These are phyloP conservation scores for Botrytis tulipae DNA, from an alignment of 2,329 filamentous ascomycete genomes.

Conservation along the genomic window DNA sequence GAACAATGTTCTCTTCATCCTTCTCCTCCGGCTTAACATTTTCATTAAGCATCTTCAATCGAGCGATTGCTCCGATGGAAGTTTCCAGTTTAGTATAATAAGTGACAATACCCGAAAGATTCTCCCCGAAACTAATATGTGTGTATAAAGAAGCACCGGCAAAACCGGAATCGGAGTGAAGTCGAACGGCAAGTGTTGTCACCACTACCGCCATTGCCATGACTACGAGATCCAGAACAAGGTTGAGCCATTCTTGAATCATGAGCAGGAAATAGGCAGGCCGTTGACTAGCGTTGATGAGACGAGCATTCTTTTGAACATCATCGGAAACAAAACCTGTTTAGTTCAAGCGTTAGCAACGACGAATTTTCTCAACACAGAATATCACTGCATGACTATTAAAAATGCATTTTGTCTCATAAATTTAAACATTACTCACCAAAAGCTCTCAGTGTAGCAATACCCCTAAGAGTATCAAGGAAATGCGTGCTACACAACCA, in stretches of 20 bases:
- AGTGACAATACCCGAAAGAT: background rate
- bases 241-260: conserved; percentile 56
- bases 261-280: conserved; percentile 57
- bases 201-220: conserved; percentile 20
- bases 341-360: background rate
- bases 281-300: conserved; percentile 54
- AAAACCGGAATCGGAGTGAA: background rate
- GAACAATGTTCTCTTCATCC: background rate
- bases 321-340: conserved; percentile 14
- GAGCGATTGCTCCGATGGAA: background rate
- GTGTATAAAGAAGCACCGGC: background rate
- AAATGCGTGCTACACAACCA: conserved; percentile 40
- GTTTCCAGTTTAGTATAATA: background rate
- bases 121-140: background rate
- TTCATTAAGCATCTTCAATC: background rate
- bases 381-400: background rate
- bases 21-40: background rate
- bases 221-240: conserved; percentile 39
- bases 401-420: background rate
- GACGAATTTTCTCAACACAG: background rate
- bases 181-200: background rate
- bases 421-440: conserved; percentile 40
- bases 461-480: conserved; percentile 45
- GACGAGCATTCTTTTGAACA: conserved; percentile 40
- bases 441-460: conserved; percentile 48